Percentiles rank a stretch among this genome's conserved stretches.
Evolutionary conservation across 1,284 basidiomycete genomes (phyloP).

Genomic region (Agroathelia rolfsii): DNA sequence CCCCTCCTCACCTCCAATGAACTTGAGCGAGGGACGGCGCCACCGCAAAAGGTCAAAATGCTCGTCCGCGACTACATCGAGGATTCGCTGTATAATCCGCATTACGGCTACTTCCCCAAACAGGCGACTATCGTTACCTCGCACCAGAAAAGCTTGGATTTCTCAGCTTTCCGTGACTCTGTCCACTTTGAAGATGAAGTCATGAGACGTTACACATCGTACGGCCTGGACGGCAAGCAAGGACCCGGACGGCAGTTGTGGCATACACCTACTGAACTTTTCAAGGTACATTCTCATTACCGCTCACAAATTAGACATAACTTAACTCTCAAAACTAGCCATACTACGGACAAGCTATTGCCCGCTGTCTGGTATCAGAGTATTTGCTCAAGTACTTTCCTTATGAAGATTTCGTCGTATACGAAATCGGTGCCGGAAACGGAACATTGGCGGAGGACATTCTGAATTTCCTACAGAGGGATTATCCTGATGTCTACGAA

Average conservation of each 20-base stretch:
- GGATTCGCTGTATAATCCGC: slow-evolving; percentile 92
- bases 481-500: slow-evolving; percentile 88
- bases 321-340: slow-evolving; percentile 44
- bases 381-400: slow-evolving; percentile 94
- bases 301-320: slow-evolving; percentile 9
- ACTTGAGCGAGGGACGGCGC: slow-evolving; percentile 47
- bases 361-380: slow-evolving; percentile 80
- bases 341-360: slow-evolving; percentile 88
- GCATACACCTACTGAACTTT: slow-evolving; percentile 98
- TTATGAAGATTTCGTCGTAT: slow-evolving; percentile 90
- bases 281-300: slow-evolving; percentile 60
- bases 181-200: slow-evolving; percentile 78
- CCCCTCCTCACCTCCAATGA: slow-evolving; percentile 68
- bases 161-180: slow-evolving; percentile 56
- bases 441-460: slow-evolving; percentile 89
- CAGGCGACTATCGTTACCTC: slow-evolving; percentile 82
- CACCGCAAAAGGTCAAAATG: slow-evolving; percentile 84
- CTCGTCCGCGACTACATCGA: slow-evolving; percentile 95
- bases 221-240: slow-evolving; percentile 49
- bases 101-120: slow-evolving; percentile 95
- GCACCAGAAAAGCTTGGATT: slow-evolving; percentile 62
- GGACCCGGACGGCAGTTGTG: slow-evolving; percentile 88
- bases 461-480: slow-evolving; percentile 67
- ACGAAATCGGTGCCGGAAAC: slow-evolving; percentile 97
- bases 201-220: slow-evolving; percentile 64